phyloP scores from a whole-genome alignment of 108 stramenopile genomes.

The Chaetoceros tenuissimus region DNA sequence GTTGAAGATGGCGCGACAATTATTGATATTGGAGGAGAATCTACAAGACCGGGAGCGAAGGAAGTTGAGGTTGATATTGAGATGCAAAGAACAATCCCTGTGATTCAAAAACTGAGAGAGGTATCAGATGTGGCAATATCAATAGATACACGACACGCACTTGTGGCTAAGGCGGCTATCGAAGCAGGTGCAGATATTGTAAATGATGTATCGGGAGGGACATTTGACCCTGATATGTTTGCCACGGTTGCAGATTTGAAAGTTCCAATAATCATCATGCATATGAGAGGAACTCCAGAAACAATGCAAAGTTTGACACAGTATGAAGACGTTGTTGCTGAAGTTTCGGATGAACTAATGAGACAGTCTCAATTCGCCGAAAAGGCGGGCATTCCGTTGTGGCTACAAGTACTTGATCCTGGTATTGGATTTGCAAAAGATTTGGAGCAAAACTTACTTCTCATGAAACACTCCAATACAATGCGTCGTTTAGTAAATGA shows the following conservation, averaged over 20 bases:
- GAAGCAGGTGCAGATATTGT: conserved; percentile 90
- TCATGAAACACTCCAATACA: conserved; percentile 47
- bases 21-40: conserved; percentile 96
- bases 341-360: conserved; percentile 52
- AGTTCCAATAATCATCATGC: conserved; percentile 91
- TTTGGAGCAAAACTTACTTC: conserved; percentile 54
- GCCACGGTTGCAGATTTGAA: conserved; percentile 57
- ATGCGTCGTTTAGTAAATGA: conserved; percentile 24
- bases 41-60: conserved; percentile 85
- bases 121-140: conserved; percentile 74
- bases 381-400: conserved; percentile 65
- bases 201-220: conserved; percentile 95
- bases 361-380: conserved; percentile 59
- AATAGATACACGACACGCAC: conserved; percentile 91
- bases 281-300: conserved; percentile 89
- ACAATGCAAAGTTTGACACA: conserved; percentile 81
- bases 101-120: conserved; percentile 73
- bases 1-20: conserved; percentile 79
- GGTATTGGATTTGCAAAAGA: conserved; percentile 97
- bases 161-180: conserved; percentile 79
- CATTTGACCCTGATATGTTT: conserved; percentile 83
- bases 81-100: conserved; percentile 70
- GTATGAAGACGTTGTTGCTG: conserved; percentile 65
- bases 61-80: conserved; percentile 70
- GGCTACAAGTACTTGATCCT: conserved; percentile 88